Percentiles rank a stretch among this genome's conserved stretches.
Evolutionary conservation across 768 basidiomycete genomes (phyloP).

Genomic region (Plicaturopsis crispa): DNA sequence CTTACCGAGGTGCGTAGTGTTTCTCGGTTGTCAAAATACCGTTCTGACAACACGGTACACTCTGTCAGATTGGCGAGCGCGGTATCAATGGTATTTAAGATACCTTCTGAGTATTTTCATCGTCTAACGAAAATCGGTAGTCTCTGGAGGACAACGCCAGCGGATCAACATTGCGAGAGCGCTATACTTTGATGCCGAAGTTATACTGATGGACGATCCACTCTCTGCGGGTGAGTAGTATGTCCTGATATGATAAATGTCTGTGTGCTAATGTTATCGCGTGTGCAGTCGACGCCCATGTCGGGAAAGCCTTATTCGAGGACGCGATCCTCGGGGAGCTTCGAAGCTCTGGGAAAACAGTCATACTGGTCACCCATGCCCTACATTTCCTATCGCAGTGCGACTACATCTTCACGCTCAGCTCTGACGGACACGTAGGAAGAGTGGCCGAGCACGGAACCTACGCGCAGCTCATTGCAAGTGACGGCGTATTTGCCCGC

Average conservation of each 20-base stretch:
- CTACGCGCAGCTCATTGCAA: slow-evolving; percentile 40
- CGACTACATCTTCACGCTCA: slow-evolving; percentile 42
- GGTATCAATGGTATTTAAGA: too few relatives aligned
- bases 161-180: slow-evolving; percentile 66
- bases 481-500: slow-evolving; percentile 46
- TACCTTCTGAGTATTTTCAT: too few relatives aligned
- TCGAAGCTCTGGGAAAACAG: slow-evolving; percentile 36
- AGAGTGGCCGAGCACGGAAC: slow-evolving; percentile 41
- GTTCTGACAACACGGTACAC: too few relatives aligned
- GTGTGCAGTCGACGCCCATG: slow-evolving; percentile 61
- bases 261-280: slow-evolving; percentile 12
- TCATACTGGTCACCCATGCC: slow-evolving; percentile 49
- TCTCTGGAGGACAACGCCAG: slow-evolving; percentile 65
- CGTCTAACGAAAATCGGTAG: too few relatives aligned
- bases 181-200: slow-evolving; percentile 56
- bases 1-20: slow-evolving; percentile 48
- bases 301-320: slow-evolving; percentile 61
- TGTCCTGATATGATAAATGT: not conserved
- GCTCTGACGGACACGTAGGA: too few relatives aligned
- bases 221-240: slow-evolving; percentile 45
- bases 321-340: slow-evolving; percentile 54
- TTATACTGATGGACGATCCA: slow-evolving; percentile 58
- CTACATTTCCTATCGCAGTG: slow-evolving; percentile 45
- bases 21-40: slow-evolving; percentile 1
- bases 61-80: slow-evolving; percentile 70